Evolutionary conservation across 192 early-diverging fungal genomes (phyloP).

Genomic region (Entophlyctis luteolus): DNA sequence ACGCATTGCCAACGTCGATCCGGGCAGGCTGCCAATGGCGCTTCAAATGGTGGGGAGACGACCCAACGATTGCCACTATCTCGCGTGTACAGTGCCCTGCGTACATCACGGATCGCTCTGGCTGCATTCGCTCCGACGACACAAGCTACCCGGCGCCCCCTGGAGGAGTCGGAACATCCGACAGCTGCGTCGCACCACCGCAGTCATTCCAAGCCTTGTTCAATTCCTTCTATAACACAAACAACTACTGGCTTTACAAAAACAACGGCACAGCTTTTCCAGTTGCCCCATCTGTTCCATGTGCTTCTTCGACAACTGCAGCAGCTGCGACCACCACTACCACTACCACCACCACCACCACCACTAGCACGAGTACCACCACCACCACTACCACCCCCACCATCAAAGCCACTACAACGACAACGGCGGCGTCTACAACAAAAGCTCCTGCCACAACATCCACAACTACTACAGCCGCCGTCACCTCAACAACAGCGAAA

Average conservation of each 20-base stretch:
- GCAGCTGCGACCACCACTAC: neutral
- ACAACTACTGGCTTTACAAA: too few relatives aligned
- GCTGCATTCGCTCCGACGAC: neutral
- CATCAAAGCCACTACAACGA: neutral
- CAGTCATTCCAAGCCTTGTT: too few relatives aligned
- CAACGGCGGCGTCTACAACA: neutral
- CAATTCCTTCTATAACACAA: too few relatives aligned
- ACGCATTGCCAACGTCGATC: neutral
- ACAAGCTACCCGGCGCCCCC: neutral
- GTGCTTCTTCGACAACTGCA: neutral
- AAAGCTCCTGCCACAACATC: neutral
- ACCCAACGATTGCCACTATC: neutral
- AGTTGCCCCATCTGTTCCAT: neutral
- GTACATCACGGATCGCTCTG: neutral
- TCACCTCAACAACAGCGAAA: neutral
- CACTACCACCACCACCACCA: neutral
- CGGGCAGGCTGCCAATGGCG: neutral
- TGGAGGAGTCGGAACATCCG: too few relatives aligned
- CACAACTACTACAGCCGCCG: neutral
- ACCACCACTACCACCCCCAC: neutral
- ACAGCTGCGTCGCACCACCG: too few relatives aligned
- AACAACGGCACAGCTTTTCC: neutral
- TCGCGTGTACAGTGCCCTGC: neutral
- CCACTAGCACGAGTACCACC: neutral
- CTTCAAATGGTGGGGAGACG: neutral